Base-by-base conservation (phyloP, 495 filamentous ascomycete genomes). In the Astrothelium subdiscretum region DNA sequence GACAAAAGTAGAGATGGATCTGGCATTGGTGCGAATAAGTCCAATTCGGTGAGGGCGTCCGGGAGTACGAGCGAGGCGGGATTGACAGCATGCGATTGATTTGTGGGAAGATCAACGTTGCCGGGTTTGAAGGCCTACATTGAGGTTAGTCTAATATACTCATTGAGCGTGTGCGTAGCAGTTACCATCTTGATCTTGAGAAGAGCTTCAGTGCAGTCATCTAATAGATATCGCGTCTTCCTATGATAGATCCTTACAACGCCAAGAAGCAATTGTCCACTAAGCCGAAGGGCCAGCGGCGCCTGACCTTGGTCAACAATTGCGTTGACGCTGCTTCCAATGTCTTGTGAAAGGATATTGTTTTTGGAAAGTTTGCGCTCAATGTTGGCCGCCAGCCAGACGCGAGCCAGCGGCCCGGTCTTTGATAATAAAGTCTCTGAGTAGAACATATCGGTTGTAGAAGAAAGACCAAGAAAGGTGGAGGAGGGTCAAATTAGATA, bases 171-270 rank as follows among this genome's bases (percentile, higher is more conserved):
- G 22, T 31, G 51, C n/a, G 58, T n/a, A 58, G 42, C 62, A 62
- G 81, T 29, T 80, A 96, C 92, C 92, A 97, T 94, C 72, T 97
- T 97, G 68, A 98, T 95, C 75, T 96, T 97, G 79, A 94, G 85
- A 61, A 97, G 77, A 29, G 94, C 92, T 75, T 98, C 94, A 69
- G 92, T 95, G 78, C 94, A 98, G 72, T 98, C 94, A 71, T 97
- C 94, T 42, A 97, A 77, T 15, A 98, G 79, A 72, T 98, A 98
- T 64, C 91, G 87, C 69, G 94, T 91, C 75, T 98, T 98, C 63
- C 95, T 83, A 71, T 91, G 95, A 74, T 98, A 97, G 60, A 98
- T 98, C 66, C 94, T 82, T 64, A 96, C 95, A 40, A 98, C 94
- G 76, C 94, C 94, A 60, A 98, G 80, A 65, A 98, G 77, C 61